A percentile compares a stretch with the other conserved stretches of the same genome.
Conservation (phyloP, 352 stramenopile genomes). For the Globisporangium paddicum region DNA sequence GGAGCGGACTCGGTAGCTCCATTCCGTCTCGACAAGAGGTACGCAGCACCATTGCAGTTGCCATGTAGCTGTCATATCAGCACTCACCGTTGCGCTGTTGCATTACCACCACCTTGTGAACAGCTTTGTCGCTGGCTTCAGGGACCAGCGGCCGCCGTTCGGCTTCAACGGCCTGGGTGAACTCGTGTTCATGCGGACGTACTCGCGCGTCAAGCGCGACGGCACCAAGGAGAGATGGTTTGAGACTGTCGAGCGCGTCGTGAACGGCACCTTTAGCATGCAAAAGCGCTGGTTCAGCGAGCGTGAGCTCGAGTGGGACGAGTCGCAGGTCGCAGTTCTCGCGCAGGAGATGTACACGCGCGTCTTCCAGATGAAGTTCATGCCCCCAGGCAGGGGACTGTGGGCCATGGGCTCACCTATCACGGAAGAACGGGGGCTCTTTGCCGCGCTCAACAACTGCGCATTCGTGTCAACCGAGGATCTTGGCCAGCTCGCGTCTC, state of each 20-base stretch:
- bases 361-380: constrained; percentile 95
- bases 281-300: constrained; percentile 84
- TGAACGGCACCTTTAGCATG: constrained; percentile 93
- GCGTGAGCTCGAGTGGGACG: constrained; percentile 64
- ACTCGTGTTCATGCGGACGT: constrained; percentile 91
- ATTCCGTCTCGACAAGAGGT: constrained; percentile 16
- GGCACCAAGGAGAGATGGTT: constrained; percentile 85
- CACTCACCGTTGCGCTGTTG: not conserved
- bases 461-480: constrained; percentile 90
- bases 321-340: constrained; percentile 29
- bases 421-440: constrained; percentile 80
- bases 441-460: constrained; percentile 92
- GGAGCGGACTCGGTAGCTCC: not conserved
- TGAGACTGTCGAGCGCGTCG: constrained; percentile 90
- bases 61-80: not conserved
- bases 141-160: constrained; percentile 62
- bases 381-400: constrained; percentile 88
- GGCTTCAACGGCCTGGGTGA: constrained; percentile 94
- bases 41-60: not conserved
- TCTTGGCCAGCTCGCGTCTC: constrained; percentile 43
- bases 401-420: constrained; percentile 94
- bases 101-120: not conserved
- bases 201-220: constrained; percentile 82
- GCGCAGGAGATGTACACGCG: constrained; percentile 90
- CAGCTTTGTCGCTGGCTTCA: constrained; percentile 54